A percentile compares a stretch with the other conserved stretches of the same genome.
Evolutionary conservation across 192 early-diverging fungal genomes (phyloP).

Genomic region (Backusella parvicylindrica): DNA sequence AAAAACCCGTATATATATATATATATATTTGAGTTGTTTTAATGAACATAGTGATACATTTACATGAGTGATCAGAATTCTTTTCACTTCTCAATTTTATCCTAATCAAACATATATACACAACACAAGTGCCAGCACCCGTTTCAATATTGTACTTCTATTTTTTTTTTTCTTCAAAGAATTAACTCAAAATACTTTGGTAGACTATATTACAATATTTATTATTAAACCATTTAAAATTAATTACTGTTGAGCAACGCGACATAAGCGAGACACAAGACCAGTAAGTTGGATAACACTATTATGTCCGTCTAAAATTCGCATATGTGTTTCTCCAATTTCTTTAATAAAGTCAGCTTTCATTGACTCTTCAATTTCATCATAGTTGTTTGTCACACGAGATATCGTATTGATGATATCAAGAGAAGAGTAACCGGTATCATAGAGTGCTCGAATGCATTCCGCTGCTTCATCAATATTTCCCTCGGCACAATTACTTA

Average conservation of each 20-base stretch:
- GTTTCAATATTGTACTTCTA: too few species aligned
- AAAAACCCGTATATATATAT: too few species aligned
- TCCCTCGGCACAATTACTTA: constrained; percentile 64
- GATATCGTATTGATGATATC: constrained; percentile 94
- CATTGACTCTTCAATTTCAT: constrained; percentile 72
- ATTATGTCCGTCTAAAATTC: constrained; percentile 83
- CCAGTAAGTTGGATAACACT: constrained; percentile 85
- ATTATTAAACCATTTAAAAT: background rate
- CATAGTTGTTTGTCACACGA: constrained; percentile 78
- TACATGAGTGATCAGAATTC: too few species aligned
- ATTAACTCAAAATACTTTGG: background rate
- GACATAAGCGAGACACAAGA: constrained; percentile 66
- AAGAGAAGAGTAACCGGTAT: constrained; percentile 79
- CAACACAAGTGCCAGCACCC: too few species aligned
- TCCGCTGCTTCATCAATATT: constrained; percentile 72
- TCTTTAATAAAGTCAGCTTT: constrained; percentile 89
- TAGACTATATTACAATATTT: background rate
- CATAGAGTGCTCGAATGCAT: constrained; percentile 69
- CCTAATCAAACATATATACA: too few species aligned
- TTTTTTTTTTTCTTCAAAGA: too few species aligned
- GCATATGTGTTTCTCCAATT: constrained; percentile 92
- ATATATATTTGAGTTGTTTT: too few species aligned
- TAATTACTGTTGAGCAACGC: constrained; percentile 20
- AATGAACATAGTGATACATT: too few species aligned
- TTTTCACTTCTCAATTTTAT: too few species aligned